Evolutionary conservation across 2,329 filamentous ascomycete species (phyloP), one percentile per base, ranked within the genome.

Genomic region (Aspergillus transmontanensis): DNA sequence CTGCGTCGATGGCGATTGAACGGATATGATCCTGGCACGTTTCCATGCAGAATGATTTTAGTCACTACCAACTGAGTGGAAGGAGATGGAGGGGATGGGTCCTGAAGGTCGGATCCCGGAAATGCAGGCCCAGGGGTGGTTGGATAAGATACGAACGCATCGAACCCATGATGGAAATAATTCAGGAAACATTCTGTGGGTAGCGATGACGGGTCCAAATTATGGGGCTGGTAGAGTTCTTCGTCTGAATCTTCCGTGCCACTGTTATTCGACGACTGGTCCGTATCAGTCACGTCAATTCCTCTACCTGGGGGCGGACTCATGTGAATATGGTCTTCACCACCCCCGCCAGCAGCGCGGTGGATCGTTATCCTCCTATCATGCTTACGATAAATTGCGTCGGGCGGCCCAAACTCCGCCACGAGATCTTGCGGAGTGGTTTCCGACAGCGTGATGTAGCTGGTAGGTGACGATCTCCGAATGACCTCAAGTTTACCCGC

Each of bases 141-240:
- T 0, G 92, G 90, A 34, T 89, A 88, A 0, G 94, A 96, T n/a
- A 99, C 86, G 6, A 98, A 84, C 11, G 97, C 86, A 76, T 99
- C 95, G 73, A 99, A 96, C 1, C 95, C 95, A 66, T 97, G 89
- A 68, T 94, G 90, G 75, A 97, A 99, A 76, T 99, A 99, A 76
- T 98, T 98, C 79, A 95, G 97, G 76, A 98, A 99, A 68, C 90
- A 93, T 71, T 86, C 83, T 9, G 79, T 74, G 3, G 79, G 74
- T n/a, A 79, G 66, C 7, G 74, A 75, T 6, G 77, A 75, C 43
- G 82, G 79, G 74, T 96, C 92, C 4, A 88, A 86, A 1, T 88
- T 86, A 4, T 78, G 88, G 69, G 75, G 83, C 81, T 67, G 82
- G 34, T 78, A 77, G 58, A 75, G 67, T 34, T 91, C 90, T 26